Percentiles rank a stretch among this genome's conserved stretches.
phyloP scores from a whole-genome alignment of 129 eudicot genomes.

The Sambucus nigra region DNA sequence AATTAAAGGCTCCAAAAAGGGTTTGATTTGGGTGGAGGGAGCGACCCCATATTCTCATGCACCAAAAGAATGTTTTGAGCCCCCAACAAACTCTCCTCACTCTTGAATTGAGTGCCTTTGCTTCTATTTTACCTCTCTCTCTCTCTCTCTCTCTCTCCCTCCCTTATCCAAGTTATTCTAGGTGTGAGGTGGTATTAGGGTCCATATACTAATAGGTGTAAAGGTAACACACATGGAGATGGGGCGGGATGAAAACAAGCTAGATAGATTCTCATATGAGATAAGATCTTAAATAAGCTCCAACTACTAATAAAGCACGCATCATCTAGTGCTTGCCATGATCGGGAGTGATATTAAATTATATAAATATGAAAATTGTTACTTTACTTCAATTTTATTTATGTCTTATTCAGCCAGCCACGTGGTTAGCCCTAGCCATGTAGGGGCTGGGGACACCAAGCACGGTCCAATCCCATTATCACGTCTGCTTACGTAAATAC shows the following conservation, averaged over 20 bases:
- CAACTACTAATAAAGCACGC: background rate
- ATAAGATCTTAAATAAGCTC: background rate
- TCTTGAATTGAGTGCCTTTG: slow-evolving; percentile 5
- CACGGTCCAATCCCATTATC: too few species aligned
- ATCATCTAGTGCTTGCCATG: background rate
- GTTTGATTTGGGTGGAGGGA: background rate
- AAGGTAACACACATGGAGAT: background rate
- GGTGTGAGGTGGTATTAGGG: background rate
- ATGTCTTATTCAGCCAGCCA: too few species aligned
- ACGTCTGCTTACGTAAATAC: too few species aligned
- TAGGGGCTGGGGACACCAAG: too few species aligned
- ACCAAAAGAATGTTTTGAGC: slow-evolving; percentile 1
- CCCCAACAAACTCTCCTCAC: background rate
- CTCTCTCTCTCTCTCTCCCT: background rate
- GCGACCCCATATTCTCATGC: slow-evolving; percentile 14
- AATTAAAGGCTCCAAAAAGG: background rate
- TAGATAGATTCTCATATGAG: background rate
- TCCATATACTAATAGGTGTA: background rate
- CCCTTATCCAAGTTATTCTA: background rate
- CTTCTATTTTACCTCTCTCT: slow-evolving; percentile 16
- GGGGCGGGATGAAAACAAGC: background rate
- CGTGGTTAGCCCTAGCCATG: too few species aligned
- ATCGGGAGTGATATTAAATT: background rate
- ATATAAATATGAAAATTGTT: too few species aligned
- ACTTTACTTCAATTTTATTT: too few species aligned